Percentiles rank a stretch among this genome's conserved stretches.
These are phyloP conservation scores for Lunularia cruciata DNA, from an alignment of 225 moss, liverwort and hornwort species.

Conservation along the genomic window DNA sequence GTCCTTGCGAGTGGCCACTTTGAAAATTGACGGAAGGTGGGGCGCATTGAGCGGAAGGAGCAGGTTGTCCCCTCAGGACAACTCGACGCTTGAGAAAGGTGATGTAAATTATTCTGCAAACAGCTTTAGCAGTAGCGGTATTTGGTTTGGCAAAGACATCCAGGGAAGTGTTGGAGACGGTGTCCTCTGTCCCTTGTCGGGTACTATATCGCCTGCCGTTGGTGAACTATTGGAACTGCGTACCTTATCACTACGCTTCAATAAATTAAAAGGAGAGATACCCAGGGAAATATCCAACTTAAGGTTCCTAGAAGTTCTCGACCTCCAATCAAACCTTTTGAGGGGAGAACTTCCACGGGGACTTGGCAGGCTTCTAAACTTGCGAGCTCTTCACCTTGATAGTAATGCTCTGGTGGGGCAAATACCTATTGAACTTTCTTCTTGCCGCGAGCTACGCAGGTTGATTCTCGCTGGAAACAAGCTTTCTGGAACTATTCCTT, in stretches of 20 bases:
- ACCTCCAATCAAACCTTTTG: conserved; percentile 49
- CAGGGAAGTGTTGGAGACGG: conserved; percentile 15
- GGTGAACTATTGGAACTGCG: conserved; percentile 70
- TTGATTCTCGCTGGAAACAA: conserved; percentile 41
- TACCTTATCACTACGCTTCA: conserved; percentile 48
- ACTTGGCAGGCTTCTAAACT: conserved; percentile 34
- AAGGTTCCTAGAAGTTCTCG: conserved; percentile 20
- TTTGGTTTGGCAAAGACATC: not conserved
- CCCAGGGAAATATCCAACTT: conserved; percentile 25
- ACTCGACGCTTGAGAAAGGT: not conserved
- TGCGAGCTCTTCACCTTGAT: conserved; percentile 39
- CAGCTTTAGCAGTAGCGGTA: not conserved
- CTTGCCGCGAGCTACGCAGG: conserved; percentile 28
- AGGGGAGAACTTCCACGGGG: conserved; percentile 49
- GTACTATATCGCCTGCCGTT: conserved; percentile 57
- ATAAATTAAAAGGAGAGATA: conserved; percentile 32
- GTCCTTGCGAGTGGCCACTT: conserved; percentile 55
- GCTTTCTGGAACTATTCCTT: conserved; percentile 44
- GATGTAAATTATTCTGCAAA: not conserved
- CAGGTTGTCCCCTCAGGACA: not conserved
- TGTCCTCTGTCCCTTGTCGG: conserved; percentile 50
- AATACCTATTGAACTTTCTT: conserved; percentile 40
- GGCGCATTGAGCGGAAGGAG: not conserved
- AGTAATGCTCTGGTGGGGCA: conserved; percentile 38
- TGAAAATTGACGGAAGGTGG: conserved; percentile 44